Evolutionary conservation across 2,329 filamentous ascomycete species (phyloP).

Genomic region (Tolypocladium pustulatum): DNA sequence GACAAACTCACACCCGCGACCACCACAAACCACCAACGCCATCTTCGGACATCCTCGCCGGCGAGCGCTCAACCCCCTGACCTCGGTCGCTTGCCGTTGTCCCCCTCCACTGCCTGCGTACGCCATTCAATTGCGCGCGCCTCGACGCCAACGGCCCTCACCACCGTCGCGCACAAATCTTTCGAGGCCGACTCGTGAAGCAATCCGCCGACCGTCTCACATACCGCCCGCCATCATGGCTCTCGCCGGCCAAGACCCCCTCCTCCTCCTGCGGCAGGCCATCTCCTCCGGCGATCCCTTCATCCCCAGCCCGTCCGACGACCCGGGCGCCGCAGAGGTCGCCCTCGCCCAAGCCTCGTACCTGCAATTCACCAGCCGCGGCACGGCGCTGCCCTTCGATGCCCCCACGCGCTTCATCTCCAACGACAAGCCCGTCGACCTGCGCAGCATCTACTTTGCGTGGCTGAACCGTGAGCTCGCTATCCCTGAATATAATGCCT

Average conservation of each 20-base stretch:
- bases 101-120: background rate
- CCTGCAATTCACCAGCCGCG: constrained; percentile 58
- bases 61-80: background rate
- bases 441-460: constrained; percentile 92
- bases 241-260: constrained; percentile 57
- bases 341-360: constrained; percentile 66
- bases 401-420: constrained; percentile 79
- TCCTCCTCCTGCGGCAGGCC: constrained; percentile 73
- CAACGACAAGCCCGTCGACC: constrained; percentile 63
- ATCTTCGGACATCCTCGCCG: background rate
- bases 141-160: background rate
- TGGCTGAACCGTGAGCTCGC: constrained; percentile 88
- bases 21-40: background rate
- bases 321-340: constrained; percentile 51
- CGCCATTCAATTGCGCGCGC: background rate
- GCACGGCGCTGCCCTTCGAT: constrained; percentile 57
- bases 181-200: background rate
- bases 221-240: constrained; percentile 37
- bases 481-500: constrained; percentile 84
- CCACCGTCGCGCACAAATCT: background rate
- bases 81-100: background rate
- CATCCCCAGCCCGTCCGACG: constrained; percentile 61
- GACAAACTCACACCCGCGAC: background rate
- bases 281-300: constrained; percentile 63
- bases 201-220: background rate